These are phyloP conservation scores for Candida stauntonica DNA, from an alignment of 805 yeast species.

Conservation along the genomic window DNA sequence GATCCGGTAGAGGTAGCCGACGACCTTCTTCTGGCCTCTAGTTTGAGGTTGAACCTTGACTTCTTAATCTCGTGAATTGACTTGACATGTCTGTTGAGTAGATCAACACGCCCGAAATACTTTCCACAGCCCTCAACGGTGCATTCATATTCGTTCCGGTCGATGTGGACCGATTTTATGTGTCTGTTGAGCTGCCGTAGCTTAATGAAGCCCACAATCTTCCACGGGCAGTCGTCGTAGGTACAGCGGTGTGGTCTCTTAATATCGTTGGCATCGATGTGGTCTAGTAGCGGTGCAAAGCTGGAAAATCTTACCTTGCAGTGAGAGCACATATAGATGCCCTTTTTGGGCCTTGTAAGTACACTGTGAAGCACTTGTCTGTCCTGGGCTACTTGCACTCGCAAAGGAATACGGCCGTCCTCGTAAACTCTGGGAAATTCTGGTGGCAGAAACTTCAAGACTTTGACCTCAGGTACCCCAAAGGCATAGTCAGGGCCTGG, in stretches of 20 bases:
- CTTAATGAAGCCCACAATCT: constrained; percentile 35
- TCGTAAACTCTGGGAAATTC: constrained; percentile 25
- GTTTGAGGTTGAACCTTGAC: constrained; percentile 37
- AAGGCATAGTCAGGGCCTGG: neutral
- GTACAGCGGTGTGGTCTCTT: constrained; percentile 33
- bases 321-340: constrained; percentile 35
- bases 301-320: constrained; percentile 31
- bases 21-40: constrained; percentile 12
- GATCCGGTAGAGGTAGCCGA: constrained; percentile 4
- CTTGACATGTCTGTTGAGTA: constrained; percentile 32
- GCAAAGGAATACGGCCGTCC: constrained; percentile 23
- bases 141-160: constrained; percentile 51
- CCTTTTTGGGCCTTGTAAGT: constrained; percentile 31
- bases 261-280: constrained; percentile 31
- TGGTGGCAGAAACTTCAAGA: constrained; percentile 21
- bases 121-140: constrained; percentile 74
- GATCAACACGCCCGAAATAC: constrained; percentile 43
- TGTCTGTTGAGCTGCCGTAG: constrained; percentile 35
- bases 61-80: constrained; percentile 36
- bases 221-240: constrained; percentile 36
- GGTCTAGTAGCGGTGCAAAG: constrained; percentile 32
- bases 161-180: constrained; percentile 23
- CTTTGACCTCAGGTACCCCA: constrained; percentile 5
- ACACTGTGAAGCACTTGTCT: constrained; percentile 28
- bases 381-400: constrained; percentile 30